These are phyloP conservation scores for Penicillium coprophilum DNA, from an alignment of 495 filamentous ascomycete genomes.

Conservation along the genomic window DNA sequence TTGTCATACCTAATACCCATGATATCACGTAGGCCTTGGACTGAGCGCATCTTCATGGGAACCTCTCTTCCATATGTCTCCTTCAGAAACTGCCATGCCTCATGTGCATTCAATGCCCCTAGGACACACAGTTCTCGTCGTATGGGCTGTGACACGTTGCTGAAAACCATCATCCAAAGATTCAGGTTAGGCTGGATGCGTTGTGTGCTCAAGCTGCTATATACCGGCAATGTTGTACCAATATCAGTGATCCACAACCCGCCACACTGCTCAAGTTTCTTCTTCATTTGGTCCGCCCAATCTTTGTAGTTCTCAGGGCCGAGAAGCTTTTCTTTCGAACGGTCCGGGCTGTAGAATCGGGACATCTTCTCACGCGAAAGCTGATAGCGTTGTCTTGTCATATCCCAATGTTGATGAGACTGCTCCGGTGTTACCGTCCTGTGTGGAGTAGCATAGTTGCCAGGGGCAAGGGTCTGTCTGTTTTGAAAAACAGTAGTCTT, in stretches of 20 bases:
- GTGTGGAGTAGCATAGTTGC: background rate
- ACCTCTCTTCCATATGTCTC: background rate
- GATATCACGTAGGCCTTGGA: slow-evolving; percentile 4
- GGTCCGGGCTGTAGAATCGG: background rate
- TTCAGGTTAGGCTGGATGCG: slow-evolving; percentile 1
- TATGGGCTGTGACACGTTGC: slow-evolving; percentile 8
- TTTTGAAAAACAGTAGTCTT: background rate
- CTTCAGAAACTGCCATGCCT: slow-evolving; percentile 8
- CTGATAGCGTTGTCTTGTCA: background rate
- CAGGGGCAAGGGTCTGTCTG: background rate
- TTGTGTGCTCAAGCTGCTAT: background rate
- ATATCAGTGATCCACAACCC: background rate
- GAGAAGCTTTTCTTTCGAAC: slow-evolving; percentile 5
- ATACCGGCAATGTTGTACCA: background rate
- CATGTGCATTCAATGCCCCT: background rate
- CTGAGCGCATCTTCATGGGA: background rate
- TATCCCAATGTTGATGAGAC: background rate
- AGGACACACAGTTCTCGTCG: background rate
- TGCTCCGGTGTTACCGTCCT: background rate
- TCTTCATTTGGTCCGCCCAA: slow-evolving; percentile 5
- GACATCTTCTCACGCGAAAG: background rate
- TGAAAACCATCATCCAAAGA: slow-evolving; percentile 7
- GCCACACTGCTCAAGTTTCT: background rate
- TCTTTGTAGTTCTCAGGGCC: slow-evolving; percentile 11
- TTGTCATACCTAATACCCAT: slow-evolving; percentile 9